A percentile compares a stretch with the other conserved stretches of the same genome.
Evolutionary conservation across 2,329 filamentous ascomycete genomes (phyloP).

Genomic region (Bipolaris sorokiniana): DNA sequence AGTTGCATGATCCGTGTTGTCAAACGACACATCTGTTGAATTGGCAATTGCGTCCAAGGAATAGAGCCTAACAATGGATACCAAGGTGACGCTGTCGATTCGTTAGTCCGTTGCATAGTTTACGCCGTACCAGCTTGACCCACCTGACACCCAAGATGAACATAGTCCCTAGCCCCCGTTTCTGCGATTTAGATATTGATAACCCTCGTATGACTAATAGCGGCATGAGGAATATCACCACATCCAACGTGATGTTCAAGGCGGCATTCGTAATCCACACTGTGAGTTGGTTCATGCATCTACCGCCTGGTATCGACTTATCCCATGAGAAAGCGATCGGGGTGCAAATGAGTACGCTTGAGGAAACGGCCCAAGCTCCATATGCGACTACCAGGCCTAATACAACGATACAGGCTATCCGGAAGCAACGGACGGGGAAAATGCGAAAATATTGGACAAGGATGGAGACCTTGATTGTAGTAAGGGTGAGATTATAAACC

Average conservation of each 20-base stretch:
- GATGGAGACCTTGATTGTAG: conserved; percentile 42
- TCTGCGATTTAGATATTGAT: conserved; percentile 43
- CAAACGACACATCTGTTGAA: conserved; percentile 39
- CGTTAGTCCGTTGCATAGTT: conserved; percentile 10
- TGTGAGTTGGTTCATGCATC: conserved; percentile 39
- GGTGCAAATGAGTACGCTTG: conserved; percentile 44
- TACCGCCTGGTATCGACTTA: conserved; percentile 30
- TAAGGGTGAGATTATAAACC: conserved; percentile 43
- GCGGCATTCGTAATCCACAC: conserved; percentile 42
- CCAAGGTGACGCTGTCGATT: conserved; percentile 35
- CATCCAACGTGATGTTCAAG: conserved; percentile 43
- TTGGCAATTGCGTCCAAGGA: conserved; percentile 38
- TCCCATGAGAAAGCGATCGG: conserved; percentile 45
- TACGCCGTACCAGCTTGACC: conserved; percentile 12
- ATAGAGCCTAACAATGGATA: conserved; percentile 45
- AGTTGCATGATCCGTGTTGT: conserved; percentile 42
- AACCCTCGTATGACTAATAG: conserved; percentile 41
- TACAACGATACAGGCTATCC: conserved; percentile 35
- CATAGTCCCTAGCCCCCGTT: conserved; percentile 44
- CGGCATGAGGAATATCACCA: conserved; percentile 43
- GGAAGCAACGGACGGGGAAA: conserved; percentile 38
- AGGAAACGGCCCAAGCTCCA: conserved; percentile 40
- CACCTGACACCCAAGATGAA: conserved; percentile 50
- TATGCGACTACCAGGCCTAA: conserved; percentile 33
- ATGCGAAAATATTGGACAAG: conserved; percentile 43